A percentile compares a stretch with the other conserved stretches of the same genome.
Evolutionary conservation across 2,329 filamentous ascomycete species (phyloP).

Genomic region (Leptographium radiaticola): DNA sequence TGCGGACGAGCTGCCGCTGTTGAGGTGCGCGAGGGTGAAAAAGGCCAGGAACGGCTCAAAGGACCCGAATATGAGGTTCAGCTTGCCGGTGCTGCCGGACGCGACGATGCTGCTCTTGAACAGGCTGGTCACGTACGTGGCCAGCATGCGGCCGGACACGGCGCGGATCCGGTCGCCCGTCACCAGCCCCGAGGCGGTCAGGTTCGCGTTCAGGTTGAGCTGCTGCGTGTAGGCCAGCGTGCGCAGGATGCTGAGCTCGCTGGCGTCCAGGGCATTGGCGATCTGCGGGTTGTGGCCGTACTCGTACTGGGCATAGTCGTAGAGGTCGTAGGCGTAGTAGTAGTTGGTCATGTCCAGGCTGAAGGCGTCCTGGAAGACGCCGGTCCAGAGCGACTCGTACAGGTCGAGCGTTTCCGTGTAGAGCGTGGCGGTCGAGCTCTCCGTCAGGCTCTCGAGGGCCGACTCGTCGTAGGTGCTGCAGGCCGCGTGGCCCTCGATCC

Average conservation of each 20-base stretch:
- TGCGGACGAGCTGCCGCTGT: slow-evolving; percentile 36
- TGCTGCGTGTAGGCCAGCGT: slow-evolving; percentile 57
- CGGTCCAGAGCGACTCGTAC: slow-evolving; percentile 28
- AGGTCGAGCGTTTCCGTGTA: slow-evolving; percentile 19
- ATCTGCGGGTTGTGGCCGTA: slow-evolving; percentile 36
- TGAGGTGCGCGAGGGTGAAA: slow-evolving; percentile 34
- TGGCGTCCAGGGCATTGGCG: slow-evolving; percentile 22
- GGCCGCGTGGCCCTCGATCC: slow-evolving; percentile 26
- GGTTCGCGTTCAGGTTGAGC: slow-evolving; percentile 38
- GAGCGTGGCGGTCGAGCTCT: slow-evolving; percentile 8
- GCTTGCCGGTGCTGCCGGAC: slow-evolving; percentile 26
- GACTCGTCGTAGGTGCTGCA: slow-evolving; percentile 26
- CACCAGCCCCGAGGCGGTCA: slow-evolving; percentile 39
- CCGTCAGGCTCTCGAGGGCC: slow-evolving; percentile 14
- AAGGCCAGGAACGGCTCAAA: slow-evolving; percentile 43
- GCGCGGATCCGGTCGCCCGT: slow-evolving; percentile 28
- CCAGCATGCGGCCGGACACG: slow-evolving; percentile 40
- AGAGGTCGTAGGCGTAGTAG: slow-evolving; percentile 38
- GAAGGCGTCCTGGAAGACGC: slow-evolving; percentile 26
- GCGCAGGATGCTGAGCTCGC: slow-evolving; percentile 39
- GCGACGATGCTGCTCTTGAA: slow-evolving; percentile 29
- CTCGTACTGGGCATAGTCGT: slow-evolving; percentile 42
- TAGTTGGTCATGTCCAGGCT: slow-evolving; percentile 23
- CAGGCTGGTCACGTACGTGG: slow-evolving; percentile 27
- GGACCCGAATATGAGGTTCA: slow-evolving; percentile 41